Base-by-base conservation (phyloP, 768 basidiomycete species). In the Lentinula guzmanii region DNA sequence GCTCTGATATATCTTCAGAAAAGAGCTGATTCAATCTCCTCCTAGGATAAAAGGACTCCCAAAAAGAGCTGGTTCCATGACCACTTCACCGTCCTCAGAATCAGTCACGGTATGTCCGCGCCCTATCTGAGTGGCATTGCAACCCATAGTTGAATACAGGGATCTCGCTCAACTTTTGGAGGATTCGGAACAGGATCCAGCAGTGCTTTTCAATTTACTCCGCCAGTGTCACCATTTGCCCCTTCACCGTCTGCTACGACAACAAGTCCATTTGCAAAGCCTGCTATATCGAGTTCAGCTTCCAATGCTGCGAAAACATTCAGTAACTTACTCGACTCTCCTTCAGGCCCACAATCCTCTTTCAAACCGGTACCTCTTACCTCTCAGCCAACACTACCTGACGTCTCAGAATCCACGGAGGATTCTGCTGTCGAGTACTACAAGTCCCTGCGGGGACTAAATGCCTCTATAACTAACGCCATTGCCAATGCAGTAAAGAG, bases 371-470 rank as follows among this genome's bases (percentile, higher is more conserved):
- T 56, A 43, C 70, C 57, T 53, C 10, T 62, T 9, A 16, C 65
- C 42, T 54, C 66, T 42, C 41, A 58, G 18, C 65, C 65, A 15
- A 63, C 66, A 45, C 50, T 64, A 37, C 65, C 65, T 9, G 58
- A 65, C 53, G 51, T 60, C 52, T 13, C 62, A 33, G 45, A 52
- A 21, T 51, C 64, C 31, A 68, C 72, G 41, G 67, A 74, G 35
- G 65, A 66, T 15, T 63, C 67, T 28, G 77, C 79, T 39, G 65
- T 83, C 15, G 82, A 82, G 57, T 90, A 86, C 68, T 90, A 84
- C 73, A 82, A 75, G 43, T 82, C 84, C 28, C 79, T 92, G n/a
- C 85, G 90, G 39, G 90, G 89, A 13, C 78, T 92, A 45, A 92
- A 92, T 67, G 72, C 80, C 37, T 89, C 87, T 2, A 76, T 91